These are phyloP conservation scores for Pulveroboletus ravenelii DNA, from an alignment of 768 basidiomycete species.

Conservation along the genomic window DNA sequence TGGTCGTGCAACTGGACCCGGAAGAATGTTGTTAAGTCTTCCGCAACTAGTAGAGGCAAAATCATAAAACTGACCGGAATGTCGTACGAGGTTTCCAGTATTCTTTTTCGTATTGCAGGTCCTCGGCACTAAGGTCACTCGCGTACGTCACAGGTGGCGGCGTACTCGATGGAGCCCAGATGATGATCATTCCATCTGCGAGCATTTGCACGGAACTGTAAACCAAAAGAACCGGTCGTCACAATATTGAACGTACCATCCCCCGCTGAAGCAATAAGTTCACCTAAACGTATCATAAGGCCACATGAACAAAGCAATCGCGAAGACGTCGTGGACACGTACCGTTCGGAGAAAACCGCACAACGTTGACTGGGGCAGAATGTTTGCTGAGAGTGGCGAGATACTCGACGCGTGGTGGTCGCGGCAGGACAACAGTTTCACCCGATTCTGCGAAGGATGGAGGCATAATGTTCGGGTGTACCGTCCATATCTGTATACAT, in stretches of 20 bases:
- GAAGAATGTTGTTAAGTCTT: slow-evolving; percentile 2
- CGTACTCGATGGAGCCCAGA: slow-evolving; percentile 83
- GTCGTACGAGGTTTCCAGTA: slow-evolving; percentile 89
- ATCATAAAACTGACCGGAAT: slow-evolving; percentile 54
- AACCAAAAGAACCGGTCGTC: slow-evolving; percentile 2
- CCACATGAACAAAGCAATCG: not conserved
- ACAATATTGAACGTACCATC: slow-evolving; percentile 62
- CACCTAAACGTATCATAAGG: slow-evolving; percentile 47
- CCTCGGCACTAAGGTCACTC: slow-evolving; percentile 74
- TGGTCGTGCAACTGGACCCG: slow-evolving; percentile 71
- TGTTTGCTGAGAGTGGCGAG: slow-evolving; percentile 91
- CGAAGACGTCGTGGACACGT: slow-evolving; percentile 19
- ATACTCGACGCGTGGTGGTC: slow-evolving; percentile 90
- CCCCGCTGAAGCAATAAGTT: slow-evolving; percentile 91
- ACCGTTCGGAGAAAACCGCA: slow-evolving; percentile 94
- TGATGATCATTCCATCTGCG: slow-evolving; percentile 92
- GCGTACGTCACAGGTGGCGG: slow-evolving; percentile 74
- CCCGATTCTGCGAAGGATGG: slow-evolving; percentile 43
- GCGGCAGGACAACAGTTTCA: slow-evolving; percentile 34
- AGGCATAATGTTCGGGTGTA: slow-evolving; percentile 84
- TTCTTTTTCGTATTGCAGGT: slow-evolving; percentile 87
- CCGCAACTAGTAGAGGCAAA: not conserved
- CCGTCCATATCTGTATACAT: slow-evolving; percentile 76
- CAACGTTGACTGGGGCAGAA: slow-evolving; percentile 93
- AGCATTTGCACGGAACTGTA: not conserved